Percentiles rank a stretch among this genome's conserved stretches.
phyloP scores from a whole-genome alignment of 805 yeast species.

The Nakazawaea ambrosiae region DNA sequence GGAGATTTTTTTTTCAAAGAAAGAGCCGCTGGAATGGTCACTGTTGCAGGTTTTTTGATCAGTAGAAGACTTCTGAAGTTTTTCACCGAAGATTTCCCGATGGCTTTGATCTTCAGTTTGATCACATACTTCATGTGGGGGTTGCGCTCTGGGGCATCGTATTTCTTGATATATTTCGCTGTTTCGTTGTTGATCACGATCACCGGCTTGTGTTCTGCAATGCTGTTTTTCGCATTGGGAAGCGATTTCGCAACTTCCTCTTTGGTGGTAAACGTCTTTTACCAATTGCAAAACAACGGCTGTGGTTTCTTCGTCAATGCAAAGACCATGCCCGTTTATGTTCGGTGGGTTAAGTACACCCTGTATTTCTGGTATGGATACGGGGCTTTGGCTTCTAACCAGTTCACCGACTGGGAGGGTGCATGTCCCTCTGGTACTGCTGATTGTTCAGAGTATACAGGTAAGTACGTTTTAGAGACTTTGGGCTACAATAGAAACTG shows the following conservation, averaged over 20 bases:
- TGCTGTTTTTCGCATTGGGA: constrained; percentile 40
- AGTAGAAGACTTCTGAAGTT: constrained; percentile 55
- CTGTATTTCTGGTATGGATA: constrained; percentile 68
- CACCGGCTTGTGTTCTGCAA: constrained; percentile 43
- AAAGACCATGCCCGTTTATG: constrained; percentile 67
- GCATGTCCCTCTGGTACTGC: constrained; percentile 35
- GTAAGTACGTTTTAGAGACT: constrained; percentile 38
- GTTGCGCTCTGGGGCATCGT: constrained; percentile 31
- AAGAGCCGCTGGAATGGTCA: constrained; percentile 52
- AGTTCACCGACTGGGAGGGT: constrained; percentile 50
- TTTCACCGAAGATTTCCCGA: constrained; percentile 54
- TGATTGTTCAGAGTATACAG: constrained; percentile 40
- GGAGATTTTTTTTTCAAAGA: constrained; percentile 48
- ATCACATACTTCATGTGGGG: constrained; percentile 70
- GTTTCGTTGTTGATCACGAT: constrained; percentile 41
- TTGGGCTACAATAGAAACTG: constrained; percentile 50
- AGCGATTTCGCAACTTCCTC: constrained; percentile 49
- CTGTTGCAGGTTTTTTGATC: constrained; percentile 52
- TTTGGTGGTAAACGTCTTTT: constrained; percentile 43
- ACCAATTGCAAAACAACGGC: constrained; percentile 60
- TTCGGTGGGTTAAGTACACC: constrained; percentile 66
- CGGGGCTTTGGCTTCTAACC: constrained; percentile 53
- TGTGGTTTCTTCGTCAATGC: constrained; percentile 74
- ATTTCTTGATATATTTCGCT: constrained; percentile 52
- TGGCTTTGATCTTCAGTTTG: constrained; percentile 44